These are phyloP conservation scores for Suillus plorans DNA, from an alignment of 768 basidiomycete species.

Conservation along the genomic window DNA sequence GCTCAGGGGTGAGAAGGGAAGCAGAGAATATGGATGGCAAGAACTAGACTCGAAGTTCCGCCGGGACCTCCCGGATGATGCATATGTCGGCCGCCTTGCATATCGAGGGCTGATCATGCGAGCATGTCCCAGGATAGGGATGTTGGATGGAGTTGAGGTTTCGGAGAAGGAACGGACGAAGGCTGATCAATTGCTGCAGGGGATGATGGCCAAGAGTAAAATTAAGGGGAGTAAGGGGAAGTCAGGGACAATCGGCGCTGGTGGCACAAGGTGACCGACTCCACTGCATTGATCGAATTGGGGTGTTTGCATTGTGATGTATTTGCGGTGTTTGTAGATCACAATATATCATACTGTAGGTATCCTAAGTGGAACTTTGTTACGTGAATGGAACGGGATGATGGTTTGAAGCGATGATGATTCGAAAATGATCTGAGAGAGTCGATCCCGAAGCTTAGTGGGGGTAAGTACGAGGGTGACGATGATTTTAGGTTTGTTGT, in stretches of 20 bases:
- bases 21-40: slow-evolving; percentile 52
- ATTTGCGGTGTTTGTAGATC: slow-evolving; percentile 2
- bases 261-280: neutral
- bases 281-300: slow-evolving; percentile 11
- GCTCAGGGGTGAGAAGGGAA: slow-evolving; percentile 31
- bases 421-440: too few relatives aligned
- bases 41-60: slow-evolving; percentile 85
- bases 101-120: slow-evolving; percentile 91
- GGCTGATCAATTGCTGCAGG: slow-evolving; percentile 66
- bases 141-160: slow-evolving; percentile 87
- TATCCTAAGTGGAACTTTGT: slow-evolving; percentile 2
- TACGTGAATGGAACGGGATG: slow-evolving; percentile 9
- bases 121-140: slow-evolving; percentile 59
- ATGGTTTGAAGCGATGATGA: slow-evolving; percentile 3
- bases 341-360: slow-evolving; percentile 1
- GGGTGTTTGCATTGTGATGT: neutral
- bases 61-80: slow-evolving; percentile 83
- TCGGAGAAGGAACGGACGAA: slow-evolving; percentile 83
- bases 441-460: slow-evolving; percentile 1
- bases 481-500: neutral
- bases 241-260: slow-evolving; percentile 13
- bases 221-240: slow-evolving; percentile 27
- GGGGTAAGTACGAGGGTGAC: neutral
- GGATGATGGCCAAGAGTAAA: slow-evolving; percentile 46
- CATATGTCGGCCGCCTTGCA: slow-evolving; percentile 82